A percentile compares a stretch with the other conserved stretches of the same genome.
Conservation (phyloP, 768 basidiomycete genomes). For the Asterophora lycoperdoides region DNA sequence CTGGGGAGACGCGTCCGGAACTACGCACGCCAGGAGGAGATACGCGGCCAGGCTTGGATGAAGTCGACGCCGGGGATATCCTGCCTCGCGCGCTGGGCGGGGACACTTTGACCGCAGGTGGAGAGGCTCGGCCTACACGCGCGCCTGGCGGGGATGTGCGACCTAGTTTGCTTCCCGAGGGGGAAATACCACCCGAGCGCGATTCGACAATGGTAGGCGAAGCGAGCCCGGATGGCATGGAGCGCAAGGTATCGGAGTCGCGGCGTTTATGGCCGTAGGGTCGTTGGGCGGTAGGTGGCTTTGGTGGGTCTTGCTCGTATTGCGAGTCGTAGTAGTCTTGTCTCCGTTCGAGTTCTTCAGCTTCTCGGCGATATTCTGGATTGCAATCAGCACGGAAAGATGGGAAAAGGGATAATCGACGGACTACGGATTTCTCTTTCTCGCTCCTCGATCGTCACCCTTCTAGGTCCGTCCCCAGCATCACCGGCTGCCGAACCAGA, state of each 20-base stretch:
- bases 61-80: conserved; percentile 18
- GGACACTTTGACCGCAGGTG: conserved; percentile 16
- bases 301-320: conserved; percentile 17
- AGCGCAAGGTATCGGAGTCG: conserved; percentile 75
- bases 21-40: conserved; percentile 26
- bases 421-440: conserved; percentile 26
- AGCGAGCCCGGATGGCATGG: conserved; percentile 32
- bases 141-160: conserved; percentile 15
- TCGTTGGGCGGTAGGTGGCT: conserved; percentile 38
- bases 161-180: conserved; percentile 11
- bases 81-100: conserved; percentile 16
- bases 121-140: conserved; percentile 15
- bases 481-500: conserved; percentile 29
- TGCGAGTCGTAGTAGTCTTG: conserved; percentile 14
- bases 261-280: conserved; percentile 55
- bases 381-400: neutral
- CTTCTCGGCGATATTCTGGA: conserved; percentile 35
- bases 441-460: conserved; percentile 35
- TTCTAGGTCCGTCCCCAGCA: conserved; percentile 29
- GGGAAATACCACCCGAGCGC: conserved; percentile 10
- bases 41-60: conserved; percentile 23
- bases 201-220: conserved; percentile 55
- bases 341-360: conserved; percentile 33
- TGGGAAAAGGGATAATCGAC: neutral
- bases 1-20: conserved; percentile 14